phyloP scores from a whole-genome alignment of 2,329 filamentous ascomycete genomes.

The Hypoxylon sp. region DNA sequence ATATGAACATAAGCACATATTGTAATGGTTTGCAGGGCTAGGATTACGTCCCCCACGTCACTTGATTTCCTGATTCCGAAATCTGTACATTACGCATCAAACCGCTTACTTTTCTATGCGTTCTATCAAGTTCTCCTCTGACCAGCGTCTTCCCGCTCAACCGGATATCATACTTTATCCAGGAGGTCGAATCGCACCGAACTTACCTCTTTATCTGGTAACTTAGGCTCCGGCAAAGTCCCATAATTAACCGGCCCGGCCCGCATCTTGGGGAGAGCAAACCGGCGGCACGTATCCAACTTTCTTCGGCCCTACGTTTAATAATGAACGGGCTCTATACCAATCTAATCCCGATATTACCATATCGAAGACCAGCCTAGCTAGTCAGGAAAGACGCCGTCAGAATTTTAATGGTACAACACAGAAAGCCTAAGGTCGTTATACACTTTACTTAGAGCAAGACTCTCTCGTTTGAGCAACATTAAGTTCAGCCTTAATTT shows the following conservation, averaged over 20 bases:
- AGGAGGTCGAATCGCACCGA: not conserved
- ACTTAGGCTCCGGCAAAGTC: constrained; percentile 14
- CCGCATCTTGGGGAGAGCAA: constrained; percentile 12
- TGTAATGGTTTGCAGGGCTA: constrained; percentile 27
- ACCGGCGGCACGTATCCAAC: not conserved
- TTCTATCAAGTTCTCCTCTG: not conserved
- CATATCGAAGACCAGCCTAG: not conserved
- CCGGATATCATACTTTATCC: not conserved
- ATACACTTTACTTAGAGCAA: not conserved
- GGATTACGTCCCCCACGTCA: constrained; percentile 10
- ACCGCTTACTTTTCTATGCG: constrained; percentile 2
- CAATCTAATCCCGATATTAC: not conserved
- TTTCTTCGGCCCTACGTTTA: not conserved
- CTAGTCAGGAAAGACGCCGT: not conserved
- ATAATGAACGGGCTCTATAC: not conserved
- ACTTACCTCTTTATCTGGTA: not conserved
- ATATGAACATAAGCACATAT: constrained; percentile 22
- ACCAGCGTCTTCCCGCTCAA: not conserved
- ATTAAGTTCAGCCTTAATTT: no score
- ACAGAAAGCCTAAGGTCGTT: not conserved
- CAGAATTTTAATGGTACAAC: not conserved
- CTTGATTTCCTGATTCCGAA: constrained; percentile 6
- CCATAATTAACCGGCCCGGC: constrained; percentile 37
- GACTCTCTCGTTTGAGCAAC: no score
- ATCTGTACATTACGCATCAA: constrained; percentile 16